Evolutionary conservation across 306 rosid genomes (phyloP).

Genomic region (Malus orientalis): DNA sequence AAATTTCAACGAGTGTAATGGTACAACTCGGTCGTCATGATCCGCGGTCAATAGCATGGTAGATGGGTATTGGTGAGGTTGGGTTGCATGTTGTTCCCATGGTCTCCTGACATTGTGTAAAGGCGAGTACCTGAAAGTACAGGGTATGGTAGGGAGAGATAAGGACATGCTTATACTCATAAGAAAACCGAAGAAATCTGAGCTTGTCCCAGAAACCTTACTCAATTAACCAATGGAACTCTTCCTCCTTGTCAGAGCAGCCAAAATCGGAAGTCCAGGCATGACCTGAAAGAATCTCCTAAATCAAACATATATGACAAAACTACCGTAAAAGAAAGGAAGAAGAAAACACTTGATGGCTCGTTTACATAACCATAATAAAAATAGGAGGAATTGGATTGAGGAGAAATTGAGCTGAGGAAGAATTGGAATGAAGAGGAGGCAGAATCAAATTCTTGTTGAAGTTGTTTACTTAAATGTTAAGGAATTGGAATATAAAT

Average conservation of each 20-base stretch:
- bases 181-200: neutral
- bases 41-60: conserved; percentile 94
- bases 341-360: neutral
- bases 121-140: conserved; percentile 71
- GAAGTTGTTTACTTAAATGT: too few species aligned
- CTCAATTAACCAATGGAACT: conserved; percentile 88
- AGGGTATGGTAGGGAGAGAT: neutral
- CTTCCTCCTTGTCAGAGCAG: conserved; percentile 85
- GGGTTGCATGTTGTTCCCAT: conserved; percentile 53
- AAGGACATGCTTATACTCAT: neutral
- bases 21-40: conserved; percentile 98
- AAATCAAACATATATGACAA: neutral
- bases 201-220: conserved; percentile 20
- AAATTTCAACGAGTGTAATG: conserved; percentile 72
- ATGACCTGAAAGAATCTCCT: conserved; percentile 53
- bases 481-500: too few species aligned
- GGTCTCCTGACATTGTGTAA: conserved; percentile 88
- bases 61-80: conserved; percentile 68
- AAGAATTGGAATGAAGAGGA: too few species aligned
- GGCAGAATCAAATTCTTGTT: too few species aligned
- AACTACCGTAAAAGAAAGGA: neutral
- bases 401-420: too few species aligned
- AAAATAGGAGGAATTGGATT: too few species aligned
- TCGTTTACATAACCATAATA: too few species aligned
- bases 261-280: conserved; percentile 94